Percentiles rank a stretch among this genome's conserved stretches.
These are phyloP conservation scores for Cymbidium sinense DNA, from an alignment of 106 monocot genomes.

Conservation along the genomic window DNA sequence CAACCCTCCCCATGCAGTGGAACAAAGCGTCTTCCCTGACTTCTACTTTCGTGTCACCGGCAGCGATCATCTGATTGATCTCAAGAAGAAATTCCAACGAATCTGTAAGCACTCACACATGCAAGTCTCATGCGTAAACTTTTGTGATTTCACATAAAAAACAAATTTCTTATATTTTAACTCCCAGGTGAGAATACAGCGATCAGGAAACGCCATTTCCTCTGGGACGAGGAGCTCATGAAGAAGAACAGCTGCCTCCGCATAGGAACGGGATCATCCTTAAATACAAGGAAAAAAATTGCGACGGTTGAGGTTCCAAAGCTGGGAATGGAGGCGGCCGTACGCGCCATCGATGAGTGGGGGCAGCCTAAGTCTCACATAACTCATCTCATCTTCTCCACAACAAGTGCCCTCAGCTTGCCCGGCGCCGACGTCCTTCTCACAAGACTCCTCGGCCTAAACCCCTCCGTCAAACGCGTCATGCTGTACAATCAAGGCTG, in stretches of 20 bases:
- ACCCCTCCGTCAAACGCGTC: constrained; percentile 5
- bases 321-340: constrained; percentile 4
- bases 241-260: not conserved
- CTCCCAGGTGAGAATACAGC: not conserved
- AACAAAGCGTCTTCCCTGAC: constrained; percentile 8
- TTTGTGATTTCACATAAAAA: no score
- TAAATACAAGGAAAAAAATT: constrained; percentile 8
- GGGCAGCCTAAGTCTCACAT: constrained; percentile 5
- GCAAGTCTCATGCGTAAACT: no score
- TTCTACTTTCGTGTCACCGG: constrained; percentile 23
- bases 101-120: not conserved
- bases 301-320: not conserved
- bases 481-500: constrained; percentile 17
- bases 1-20: not conserved
- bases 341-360: constrained; percentile 6
- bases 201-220: not conserved
- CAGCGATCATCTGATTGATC: constrained; percentile 15
- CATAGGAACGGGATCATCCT: constrained; percentile 7
- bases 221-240: not conserved
- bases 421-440: constrained; percentile 11
- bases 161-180: no score
- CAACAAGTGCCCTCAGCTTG: constrained; percentile 1
- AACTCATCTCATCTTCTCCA: constrained; percentile 13
- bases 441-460: constrained; percentile 2
- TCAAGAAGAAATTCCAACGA: constrained; percentile 19